Conservation (phyloP, 2,329 filamentous ascomycete species). For the Ascochyta koolunga region DNA sequence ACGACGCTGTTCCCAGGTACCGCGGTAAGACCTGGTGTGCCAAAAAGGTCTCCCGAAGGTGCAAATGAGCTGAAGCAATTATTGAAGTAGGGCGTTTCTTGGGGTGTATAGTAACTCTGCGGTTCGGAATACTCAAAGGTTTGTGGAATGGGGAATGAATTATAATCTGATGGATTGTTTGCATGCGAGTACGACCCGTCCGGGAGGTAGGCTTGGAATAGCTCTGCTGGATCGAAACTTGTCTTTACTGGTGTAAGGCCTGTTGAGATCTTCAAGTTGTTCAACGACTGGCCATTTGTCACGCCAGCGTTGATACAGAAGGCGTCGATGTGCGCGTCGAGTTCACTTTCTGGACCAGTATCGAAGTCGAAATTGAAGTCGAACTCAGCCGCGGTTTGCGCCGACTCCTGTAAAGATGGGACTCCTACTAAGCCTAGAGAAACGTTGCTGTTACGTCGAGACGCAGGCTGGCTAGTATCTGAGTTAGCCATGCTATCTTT, state of each 20-base stretch:
- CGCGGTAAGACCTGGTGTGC: not conserved
- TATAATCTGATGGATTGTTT: not conserved
- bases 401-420: not conserved
- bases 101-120: conserved; percentile 4
- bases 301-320: not conserved
- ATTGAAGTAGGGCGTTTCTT: conserved; percentile 4
- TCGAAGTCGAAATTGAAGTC: not conserved
- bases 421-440: conserved; percentile 9
- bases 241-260: not conserved
- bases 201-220: not conserved
- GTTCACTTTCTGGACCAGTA: not conserved
- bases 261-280: not conserved
- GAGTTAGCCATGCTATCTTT: not conserved
- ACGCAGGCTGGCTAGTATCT: not conserved
- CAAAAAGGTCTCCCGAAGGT: not conserved
- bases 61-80: not conserved
- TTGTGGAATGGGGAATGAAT: not conserved
- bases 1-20: not conserved
- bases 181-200: not conserved
- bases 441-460: conserved; percentile 1
- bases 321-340: not conserved
- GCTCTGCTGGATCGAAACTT: not conserved
- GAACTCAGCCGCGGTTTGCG: not conserved
- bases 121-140: conserved; percentile 1
- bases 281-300: not conserved